A percentile compares a stretch with the other conserved stretches of the same genome.
These are phyloP conservation scores for Cercospora sp. DNA, from an alignment of 2,329 filamentous ascomycete genomes.

Conservation along the genomic window DNA sequence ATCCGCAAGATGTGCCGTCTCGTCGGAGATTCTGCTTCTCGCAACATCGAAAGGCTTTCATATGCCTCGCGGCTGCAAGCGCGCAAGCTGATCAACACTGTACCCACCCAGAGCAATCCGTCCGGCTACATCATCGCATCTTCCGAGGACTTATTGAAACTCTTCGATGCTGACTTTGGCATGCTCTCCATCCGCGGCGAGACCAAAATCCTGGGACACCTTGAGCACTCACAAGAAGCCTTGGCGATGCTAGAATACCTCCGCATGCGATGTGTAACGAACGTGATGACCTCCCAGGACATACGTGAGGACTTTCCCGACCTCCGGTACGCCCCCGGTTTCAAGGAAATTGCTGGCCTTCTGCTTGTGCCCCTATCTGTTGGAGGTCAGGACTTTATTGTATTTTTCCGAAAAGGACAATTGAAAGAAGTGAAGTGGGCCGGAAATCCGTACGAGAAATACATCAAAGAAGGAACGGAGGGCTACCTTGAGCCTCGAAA, in stretches of 20 bases:
- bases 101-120: constrained; percentile 76
- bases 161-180: constrained; percentile 87
- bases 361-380: constrained; percentile 78
- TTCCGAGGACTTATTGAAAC: constrained; percentile 76
- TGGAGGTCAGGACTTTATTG: constrained; percentile 79
- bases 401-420: constrained; percentile 82
- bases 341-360: constrained; percentile 73
- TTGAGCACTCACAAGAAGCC: constrained; percentile 77
- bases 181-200: constrained; percentile 83
- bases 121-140: constrained; percentile 89
- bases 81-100: constrained; percentile 82
- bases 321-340: constrained; percentile 74
- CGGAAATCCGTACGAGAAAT: constrained; percentile 82
- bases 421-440: constrained; percentile 79
- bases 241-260: constrained; percentile 83
- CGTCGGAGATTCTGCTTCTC: constrained; percentile 79
- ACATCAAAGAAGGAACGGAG: constrained; percentile 68
- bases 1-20: constrained; percentile 90
- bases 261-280: constrained; percentile 70
- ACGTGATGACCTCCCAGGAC: constrained; percentile 76
- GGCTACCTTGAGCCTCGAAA: constrained; percentile 74
- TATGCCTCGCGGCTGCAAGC: constrained; percentile 83
- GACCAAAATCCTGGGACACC: constrained; percentile 76
- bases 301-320: constrained; percentile 77
- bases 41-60: constrained; percentile 83